These are phyloP conservation scores for Osmanthus fragrans DNA, from an alignment of 257 asterid species.

Conservation along the genomic window DNA sequence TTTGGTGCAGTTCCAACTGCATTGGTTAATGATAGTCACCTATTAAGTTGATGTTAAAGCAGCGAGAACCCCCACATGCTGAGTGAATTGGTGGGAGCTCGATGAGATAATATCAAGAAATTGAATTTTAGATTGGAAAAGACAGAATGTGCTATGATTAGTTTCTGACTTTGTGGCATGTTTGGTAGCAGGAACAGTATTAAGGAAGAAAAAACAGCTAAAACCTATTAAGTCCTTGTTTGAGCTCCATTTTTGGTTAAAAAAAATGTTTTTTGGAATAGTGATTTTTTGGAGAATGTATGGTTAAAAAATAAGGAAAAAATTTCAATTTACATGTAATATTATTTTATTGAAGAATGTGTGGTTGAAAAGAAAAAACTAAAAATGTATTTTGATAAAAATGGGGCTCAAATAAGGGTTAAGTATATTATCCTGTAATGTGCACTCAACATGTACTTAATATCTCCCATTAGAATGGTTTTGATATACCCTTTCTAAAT, in stretches of 20 bases:
- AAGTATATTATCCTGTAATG: too few relatives aligned
- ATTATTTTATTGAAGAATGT: too few relatives aligned
- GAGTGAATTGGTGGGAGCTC: not conserved
- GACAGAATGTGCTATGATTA: not conserved
- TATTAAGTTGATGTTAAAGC: not conserved
- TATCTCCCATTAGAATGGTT: not conserved
- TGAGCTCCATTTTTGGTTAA: too few relatives aligned
- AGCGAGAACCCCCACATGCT: not conserved
- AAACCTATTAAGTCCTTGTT: too few relatives aligned
- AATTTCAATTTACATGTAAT: too few relatives aligned
- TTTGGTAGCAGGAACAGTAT: not conserved
- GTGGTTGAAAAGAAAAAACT: too few relatives aligned
- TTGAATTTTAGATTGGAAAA: not conserved
- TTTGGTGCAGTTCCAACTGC: not conserved
- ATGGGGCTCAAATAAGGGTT: too few relatives aligned
- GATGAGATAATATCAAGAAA: not conserved
- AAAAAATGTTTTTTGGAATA: too few relatives aligned
- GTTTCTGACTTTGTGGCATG: not conserved
- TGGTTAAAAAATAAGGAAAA: too few relatives aligned
- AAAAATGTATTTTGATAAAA: too few relatives aligned
- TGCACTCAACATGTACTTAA: not conserved
- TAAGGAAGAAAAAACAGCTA: not conserved
- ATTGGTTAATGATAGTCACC: not conserved
- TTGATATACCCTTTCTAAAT: not conserved
- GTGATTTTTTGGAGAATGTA: too few relatives aligned